Percentiles rank a stretch among this genome's conserved stretches.
phyloP scores from a whole-genome alignment of 1,284 basidiomycete genomes.

The Cryptococcus sp. region DNA sequence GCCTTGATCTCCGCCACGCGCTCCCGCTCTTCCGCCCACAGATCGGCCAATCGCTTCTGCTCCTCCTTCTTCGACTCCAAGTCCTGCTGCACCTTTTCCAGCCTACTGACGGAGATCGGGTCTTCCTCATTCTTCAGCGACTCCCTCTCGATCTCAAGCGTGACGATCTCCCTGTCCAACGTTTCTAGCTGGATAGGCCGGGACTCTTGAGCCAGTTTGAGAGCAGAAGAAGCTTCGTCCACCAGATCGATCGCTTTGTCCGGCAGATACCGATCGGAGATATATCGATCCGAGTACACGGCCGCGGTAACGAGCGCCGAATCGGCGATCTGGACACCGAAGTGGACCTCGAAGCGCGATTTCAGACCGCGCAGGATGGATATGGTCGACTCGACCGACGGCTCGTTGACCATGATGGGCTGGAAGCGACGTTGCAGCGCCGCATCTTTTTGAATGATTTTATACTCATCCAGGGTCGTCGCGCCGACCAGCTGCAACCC shows the following conservation, averaged over 20 bases:
- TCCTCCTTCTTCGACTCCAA: conserved; percentile 64
- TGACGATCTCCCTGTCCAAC: conserved; percentile 80
- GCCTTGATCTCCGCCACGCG: conserved; percentile 76
- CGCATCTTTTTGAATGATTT: conserved; percentile 87
- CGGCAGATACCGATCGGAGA: conserved; percentile 81
- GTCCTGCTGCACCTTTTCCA: conserved; percentile 64
- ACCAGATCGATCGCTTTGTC: conserved; percentile 85
- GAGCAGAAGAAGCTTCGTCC: conserved; percentile 82
- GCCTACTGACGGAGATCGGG: conserved; percentile 72
- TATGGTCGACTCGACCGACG: conserved; percentile 79
- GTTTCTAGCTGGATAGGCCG: conserved; percentile 84
- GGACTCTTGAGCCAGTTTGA: conserved; percentile 87
- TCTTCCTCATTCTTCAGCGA: conserved; percentile 87
- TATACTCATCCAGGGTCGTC: conserved; percentile 86
- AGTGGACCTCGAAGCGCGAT: conserved; percentile 79
- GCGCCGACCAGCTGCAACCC: conserved; percentile 85
- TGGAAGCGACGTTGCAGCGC: conserved; percentile 89
- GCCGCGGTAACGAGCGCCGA: conserved; percentile 82
- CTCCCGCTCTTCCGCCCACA: conserved; percentile 78
- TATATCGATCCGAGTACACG: conserved; percentile 76
- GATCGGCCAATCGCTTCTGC: conserved; percentile 63
- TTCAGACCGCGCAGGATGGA: conserved; percentile 88
- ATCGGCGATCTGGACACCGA: conserved; percentile 88
- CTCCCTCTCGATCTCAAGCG: conserved; percentile 86
- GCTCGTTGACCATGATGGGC: conserved; percentile 83